Conservation (phyloP, 768 basidiomycete genomes). For the Dentipellis fragilis region DNA sequence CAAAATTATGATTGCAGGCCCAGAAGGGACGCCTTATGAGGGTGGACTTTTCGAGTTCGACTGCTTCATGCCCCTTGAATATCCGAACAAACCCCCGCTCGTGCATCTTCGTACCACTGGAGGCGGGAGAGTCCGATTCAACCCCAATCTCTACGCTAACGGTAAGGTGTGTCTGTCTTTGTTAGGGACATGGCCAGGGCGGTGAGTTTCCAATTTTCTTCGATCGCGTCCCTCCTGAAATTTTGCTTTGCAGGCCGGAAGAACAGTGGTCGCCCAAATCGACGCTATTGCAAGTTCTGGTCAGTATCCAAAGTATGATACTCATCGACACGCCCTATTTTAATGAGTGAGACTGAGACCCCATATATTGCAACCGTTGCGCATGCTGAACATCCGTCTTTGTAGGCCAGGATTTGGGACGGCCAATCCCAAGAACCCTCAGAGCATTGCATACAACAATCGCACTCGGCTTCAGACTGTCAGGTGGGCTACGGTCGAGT, state of each 20-base stretch:
- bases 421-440: constrained; percentile 24
- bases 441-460: constrained; percentile 37
- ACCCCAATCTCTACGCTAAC: constrained; percentile 41
- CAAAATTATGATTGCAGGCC: constrained; percentile 49
- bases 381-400: neutral
- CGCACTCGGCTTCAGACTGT: constrained; percentile 33
- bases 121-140: constrained; percentile 39
- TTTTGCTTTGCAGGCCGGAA: constrained; percentile 20
- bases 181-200: constrained; percentile 46
- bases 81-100: constrained; percentile 36
- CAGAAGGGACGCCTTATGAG: constrained; percentile 59
- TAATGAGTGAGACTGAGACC: constrained; percentile 38
- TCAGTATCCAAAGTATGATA: constrained; percentile 53
- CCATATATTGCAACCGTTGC: neutral
- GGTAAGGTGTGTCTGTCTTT: constrained; percentile 48
- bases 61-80: constrained; percentile 42
- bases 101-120: constrained; percentile 47
- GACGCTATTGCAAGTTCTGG: constrained; percentile 46
- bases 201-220: constrained; percentile 16
- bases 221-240: neutral
- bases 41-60: constrained; percentile 61
- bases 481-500: constrained; percentile 44
- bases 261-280: constrained; percentile 38
- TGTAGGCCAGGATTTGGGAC: constrained; percentile 38
- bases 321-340: constrained; percentile 43